Evolutionary conservation across 768 basidiomycete genomes (phyloP).

Genomic region (Phylloporus rhodoxanthus): DNA sequence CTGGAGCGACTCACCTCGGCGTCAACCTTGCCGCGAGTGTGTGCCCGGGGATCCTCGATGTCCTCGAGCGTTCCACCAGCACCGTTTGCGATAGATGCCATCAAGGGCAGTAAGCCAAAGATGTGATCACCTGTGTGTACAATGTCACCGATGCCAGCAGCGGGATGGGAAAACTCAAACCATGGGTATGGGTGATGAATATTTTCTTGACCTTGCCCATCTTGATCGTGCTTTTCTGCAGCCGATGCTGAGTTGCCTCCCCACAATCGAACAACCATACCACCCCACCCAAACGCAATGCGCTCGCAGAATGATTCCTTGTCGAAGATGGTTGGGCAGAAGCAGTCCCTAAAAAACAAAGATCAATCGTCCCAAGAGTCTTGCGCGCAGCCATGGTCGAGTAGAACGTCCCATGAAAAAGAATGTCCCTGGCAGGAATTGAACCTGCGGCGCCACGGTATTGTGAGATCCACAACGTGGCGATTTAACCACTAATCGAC

Average conservation of each 20-base stretch:
- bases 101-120: conserved; percentile 64
- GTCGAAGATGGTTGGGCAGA: conserved; percentile 78
- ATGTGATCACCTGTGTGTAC: conserved; percentile 68
- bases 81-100: conserved; percentile 68
- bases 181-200: conserved; percentile 87
- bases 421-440: conserved; percentile 35
- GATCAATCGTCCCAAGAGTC: conserved; percentile 36
- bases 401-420: conserved; percentile 8
- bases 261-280: conserved; percentile 87
- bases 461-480: conserved; percentile 35
- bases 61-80: conserved; percentile 60
- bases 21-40: conserved; percentile 8
- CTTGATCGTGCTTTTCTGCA: conserved; percentile 67
- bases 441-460: conserved; percentile 36
- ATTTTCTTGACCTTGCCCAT: conserved; percentile 78
- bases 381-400: conserved; percentile 16
- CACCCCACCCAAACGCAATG: conserved; percentile 59
- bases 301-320: conserved; percentile 70
- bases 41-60: conserved; percentile 52
- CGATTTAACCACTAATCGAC: conserved; percentile 42
- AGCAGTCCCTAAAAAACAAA: conserved; percentile 78
- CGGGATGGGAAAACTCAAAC: conserved; percentile 32
- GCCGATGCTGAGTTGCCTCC: conserved; percentile 74
- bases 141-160: background rate
- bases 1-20: conserved; percentile 14